A percentile compares a stretch with the other conserved stretches of the same genome.
Evolutionary conservation across 371 early-diverging fungal species (phyloP).

Genomic region (Homolaphlyctis polyrhiza): DNA sequence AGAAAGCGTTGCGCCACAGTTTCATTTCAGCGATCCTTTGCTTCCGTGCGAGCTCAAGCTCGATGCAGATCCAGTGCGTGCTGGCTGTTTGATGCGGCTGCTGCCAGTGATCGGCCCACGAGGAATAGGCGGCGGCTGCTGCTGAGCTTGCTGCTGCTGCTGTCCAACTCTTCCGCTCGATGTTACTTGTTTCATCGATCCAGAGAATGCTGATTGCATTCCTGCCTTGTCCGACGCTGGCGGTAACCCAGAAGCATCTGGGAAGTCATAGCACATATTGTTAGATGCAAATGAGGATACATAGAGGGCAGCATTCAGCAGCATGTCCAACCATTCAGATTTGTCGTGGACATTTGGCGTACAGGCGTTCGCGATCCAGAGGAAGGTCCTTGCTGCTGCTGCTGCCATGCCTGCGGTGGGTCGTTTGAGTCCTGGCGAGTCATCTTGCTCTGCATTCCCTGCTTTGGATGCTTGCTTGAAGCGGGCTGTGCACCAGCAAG

Average conservation of each 20-base stretch:
- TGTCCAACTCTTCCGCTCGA: too few relatives aligned
- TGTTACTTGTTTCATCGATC: too few relatives aligned
- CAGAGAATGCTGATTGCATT: too few relatives aligned
- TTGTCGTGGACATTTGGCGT: slow-evolving; percentile 16
- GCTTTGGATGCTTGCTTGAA: too few relatives aligned
- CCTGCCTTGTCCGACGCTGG: too few relatives aligned
- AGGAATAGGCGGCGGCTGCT: not conserved
- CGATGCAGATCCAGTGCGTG: slow-evolving; percentile 32
- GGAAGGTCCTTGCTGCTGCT: not conserved
- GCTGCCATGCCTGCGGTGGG: not conserved
- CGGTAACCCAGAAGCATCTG: not conserved
- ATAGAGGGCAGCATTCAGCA: not conserved
- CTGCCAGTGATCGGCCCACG: slow-evolving; percentile 34
- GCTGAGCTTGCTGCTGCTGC: too few relatives aligned
- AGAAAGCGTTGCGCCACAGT: not conserved
- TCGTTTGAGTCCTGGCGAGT: not conserved
- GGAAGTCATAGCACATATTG: too few relatives aligned
- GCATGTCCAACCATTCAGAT: slow-evolving; percentile 17
- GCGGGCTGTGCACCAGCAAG: too few relatives aligned
- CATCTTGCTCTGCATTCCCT: too few relatives aligned
- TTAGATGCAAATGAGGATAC: too few relatives aligned
- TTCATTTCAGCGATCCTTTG: not conserved
- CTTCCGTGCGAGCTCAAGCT: slow-evolving; percentile 23
- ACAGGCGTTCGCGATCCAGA: not conserved
- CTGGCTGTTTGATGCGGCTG: slow-evolving; percentile 24